Conservation (phyloP, 139 green algal genomes). For the Coelastrella sp. region DNA sequence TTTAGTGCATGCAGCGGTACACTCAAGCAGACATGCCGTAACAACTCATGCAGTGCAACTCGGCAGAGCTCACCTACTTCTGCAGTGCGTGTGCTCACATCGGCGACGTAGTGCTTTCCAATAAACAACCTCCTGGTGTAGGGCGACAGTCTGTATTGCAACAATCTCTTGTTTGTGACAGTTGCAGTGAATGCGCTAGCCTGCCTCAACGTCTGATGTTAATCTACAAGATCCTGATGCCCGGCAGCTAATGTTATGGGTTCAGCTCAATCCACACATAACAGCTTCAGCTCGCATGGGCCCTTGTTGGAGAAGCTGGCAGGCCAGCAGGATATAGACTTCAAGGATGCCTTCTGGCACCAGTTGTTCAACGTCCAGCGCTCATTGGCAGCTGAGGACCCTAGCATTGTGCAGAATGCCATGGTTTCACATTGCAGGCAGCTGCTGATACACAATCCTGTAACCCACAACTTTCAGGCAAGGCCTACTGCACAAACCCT, state of each 20-base stretch:
- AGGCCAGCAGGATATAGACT: conserved; percentile 46
- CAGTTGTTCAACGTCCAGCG: conserved; percentile 61
- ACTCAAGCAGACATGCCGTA: too few relatives aligned
- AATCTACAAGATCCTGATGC: too few relatives aligned
- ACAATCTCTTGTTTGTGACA: too few relatives aligned
- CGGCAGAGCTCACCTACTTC: too few relatives aligned
- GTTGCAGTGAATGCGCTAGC: too few relatives aligned
- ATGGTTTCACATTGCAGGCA: conserved; percentile 51
- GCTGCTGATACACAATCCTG: conserved; percentile 76
- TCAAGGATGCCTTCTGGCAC: conserved; percentile 61
- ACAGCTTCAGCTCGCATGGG: conserved; percentile 33
- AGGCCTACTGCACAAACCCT: neutral
- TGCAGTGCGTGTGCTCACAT: too few relatives aligned
- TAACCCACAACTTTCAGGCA: conserved; percentile 80
- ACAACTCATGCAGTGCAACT: too few relatives aligned
- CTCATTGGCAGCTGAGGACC: conserved; percentile 59
- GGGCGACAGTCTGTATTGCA: too few relatives aligned
- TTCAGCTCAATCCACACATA: neutral
- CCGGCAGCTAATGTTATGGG: neutral
- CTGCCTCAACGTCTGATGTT: too few relatives aligned
- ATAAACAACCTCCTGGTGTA: too few relatives aligned
- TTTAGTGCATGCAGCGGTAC: too few relatives aligned
- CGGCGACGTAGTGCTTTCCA: too few relatives aligned
- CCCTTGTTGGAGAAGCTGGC: conserved; percentile 59
- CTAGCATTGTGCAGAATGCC: conserved; percentile 52